phyloP scores from a whole-genome alignment of 2,329 filamentous ascomycete genomes.

The Trichoderma gracile region DNA sequence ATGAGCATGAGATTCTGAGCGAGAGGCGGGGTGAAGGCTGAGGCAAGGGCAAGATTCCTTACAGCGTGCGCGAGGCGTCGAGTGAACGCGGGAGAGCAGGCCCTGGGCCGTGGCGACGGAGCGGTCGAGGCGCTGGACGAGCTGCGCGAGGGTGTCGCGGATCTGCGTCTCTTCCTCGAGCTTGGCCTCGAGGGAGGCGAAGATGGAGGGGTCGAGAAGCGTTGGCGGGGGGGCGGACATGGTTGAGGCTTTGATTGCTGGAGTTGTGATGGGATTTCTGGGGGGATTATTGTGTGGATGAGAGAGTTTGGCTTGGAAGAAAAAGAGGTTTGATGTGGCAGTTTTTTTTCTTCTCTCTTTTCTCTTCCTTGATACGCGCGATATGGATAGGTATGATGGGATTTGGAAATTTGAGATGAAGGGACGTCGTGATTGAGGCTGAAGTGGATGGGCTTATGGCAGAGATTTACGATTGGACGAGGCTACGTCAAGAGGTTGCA shows the following conservation, averaged over 20 bases:
- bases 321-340: background rate
- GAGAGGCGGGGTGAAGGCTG: background rate
- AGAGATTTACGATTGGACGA: constrained; percentile 1
- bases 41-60: background rate
- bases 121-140: constrained; percentile 79
- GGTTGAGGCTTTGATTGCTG: background rate
- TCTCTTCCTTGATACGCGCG: background rate
- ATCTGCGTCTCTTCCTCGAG: constrained; percentile 85
- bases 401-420: background rate
- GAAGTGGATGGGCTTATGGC: background rate
- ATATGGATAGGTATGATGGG: background rate
- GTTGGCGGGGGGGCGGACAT: constrained; percentile 37
- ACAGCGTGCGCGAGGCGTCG: constrained; percentile 68
- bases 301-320: constrained; percentile 10
- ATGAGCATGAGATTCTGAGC: background rate
- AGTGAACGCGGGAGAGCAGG: constrained; percentile 84
- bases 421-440: background rate
- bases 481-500: background rate
- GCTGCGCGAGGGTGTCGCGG: constrained; percentile 78
- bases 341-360: background rate
- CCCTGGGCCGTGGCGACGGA: constrained; percentile 80
- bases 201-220: constrained; percentile 74
- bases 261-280: constrained; percentile 7
- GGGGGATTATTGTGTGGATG: background rate
- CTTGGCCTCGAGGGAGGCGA: constrained; percentile 81